Evolutionary conservation across 1,139 yeast genomes (phyloP).

Genomic region (Zygoascus meyerae): DNA sequence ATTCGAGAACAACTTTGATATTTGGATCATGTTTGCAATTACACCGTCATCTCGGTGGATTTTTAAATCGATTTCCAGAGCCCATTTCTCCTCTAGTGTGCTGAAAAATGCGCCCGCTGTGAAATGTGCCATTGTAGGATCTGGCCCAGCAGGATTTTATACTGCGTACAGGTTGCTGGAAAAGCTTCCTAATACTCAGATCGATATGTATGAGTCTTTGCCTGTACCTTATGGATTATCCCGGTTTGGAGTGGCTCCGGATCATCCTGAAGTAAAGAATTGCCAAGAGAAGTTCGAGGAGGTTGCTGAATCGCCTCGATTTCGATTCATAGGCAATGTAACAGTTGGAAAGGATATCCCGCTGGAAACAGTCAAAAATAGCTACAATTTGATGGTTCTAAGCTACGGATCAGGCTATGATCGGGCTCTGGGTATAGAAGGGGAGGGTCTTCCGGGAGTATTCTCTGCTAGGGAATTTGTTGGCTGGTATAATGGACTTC

Average conservation of each 20-base stretch:
- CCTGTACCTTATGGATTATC: constrained; percentile 92
- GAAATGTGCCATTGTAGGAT: constrained; percentile 72
- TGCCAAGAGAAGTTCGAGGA: constrained; percentile 62
- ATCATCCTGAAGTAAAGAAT: constrained; percentile 95
- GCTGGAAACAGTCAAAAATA: constrained; percentile 44
- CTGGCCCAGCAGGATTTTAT: constrained; percentile 97
- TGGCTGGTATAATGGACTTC: constrained; percentile 94
- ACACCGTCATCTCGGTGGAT: no score
- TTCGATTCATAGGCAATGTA: constrained; percentile 72
- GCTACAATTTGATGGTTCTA: constrained; percentile 67
- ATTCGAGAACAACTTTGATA: no score
- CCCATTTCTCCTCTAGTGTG: no score
- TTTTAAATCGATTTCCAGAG: no score
- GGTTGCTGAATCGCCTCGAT: constrained; percentile 44
- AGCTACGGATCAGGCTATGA: constrained; percentile 82
- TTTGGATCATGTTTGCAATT: no score
- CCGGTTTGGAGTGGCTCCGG: constrained; percentile 98
- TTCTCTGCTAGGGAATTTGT: constrained; percentile 84
- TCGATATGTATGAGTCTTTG: constrained; percentile 60
- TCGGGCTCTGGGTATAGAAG: constrained; percentile 51
- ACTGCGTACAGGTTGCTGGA: constrained; percentile 72
- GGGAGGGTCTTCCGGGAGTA: constrained; percentile 56
- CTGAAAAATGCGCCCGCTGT: constrained; percentile 13
- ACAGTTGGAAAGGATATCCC: constrained; percentile 53
- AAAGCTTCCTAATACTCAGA: constrained; percentile 35